Conservation (phyloP, 768 basidiomycete genomes). For the Erythrobasidium yunnanense region DNA sequence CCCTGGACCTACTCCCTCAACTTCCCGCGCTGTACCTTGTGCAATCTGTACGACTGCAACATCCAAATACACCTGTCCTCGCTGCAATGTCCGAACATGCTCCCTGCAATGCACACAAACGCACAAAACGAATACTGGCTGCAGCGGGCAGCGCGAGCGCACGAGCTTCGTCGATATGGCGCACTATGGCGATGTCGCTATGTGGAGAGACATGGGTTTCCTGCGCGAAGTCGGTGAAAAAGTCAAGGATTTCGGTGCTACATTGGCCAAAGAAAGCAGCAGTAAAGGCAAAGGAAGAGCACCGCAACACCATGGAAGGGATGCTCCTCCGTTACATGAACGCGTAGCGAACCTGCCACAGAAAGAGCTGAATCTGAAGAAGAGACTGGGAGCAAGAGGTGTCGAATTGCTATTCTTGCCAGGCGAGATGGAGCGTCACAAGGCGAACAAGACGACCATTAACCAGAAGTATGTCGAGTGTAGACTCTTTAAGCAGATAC, state of each 20-base stretch:
- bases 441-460: background rate
- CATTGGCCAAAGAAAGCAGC: background rate
- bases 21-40: background rate
- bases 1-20: background rate
- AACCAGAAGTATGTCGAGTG: background rate
- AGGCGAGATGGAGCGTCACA: background rate
- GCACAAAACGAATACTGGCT: background rate
- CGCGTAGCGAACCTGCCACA: background rate
- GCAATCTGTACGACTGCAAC: background rate
- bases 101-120: constrained; percentile 12
- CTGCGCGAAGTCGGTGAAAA: constrained; percentile 17
- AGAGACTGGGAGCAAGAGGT: no score
- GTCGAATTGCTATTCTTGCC: constrained; percentile 11
- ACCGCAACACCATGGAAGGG: background rate
- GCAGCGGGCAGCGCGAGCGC: background rate
- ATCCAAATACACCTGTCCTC: constrained; percentile 20
- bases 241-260: background rate
- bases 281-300: background rate
- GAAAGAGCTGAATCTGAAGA: constrained; percentile 1
- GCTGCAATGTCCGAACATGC: background rate
- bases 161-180: background rate
- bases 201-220: constrained; percentile 13
- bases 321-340: background rate
- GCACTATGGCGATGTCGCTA: constrained; percentile 3
- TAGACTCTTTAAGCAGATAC: background rate